Evolutionary conservation across 106 monocot genomes (phyloP).

Genomic region (Dendrobium nobile): DNA sequence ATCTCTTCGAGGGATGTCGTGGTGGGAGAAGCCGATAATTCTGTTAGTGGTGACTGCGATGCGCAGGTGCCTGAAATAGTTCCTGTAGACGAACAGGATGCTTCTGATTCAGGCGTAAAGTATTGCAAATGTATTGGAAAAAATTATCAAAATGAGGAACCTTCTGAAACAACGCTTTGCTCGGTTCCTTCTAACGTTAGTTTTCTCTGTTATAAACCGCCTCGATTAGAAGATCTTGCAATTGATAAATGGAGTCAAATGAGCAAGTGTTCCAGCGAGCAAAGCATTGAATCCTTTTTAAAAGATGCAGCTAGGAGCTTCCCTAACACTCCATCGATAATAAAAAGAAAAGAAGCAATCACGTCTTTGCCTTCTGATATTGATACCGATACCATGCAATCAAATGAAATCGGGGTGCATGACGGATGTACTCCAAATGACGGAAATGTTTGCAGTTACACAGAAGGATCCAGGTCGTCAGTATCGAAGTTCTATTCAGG

Average conservation of each 20-base stretch:
- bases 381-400: neutral
- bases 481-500: conserved; percentile 8
- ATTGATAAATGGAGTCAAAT: too few species aligned
- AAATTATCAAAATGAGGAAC: neutral
- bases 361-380: conserved; percentile 4
- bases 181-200: neutral
- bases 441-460: neutral
- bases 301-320: conserved; percentile 52
- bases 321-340: conserved; percentile 55
- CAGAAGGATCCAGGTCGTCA: neutral
- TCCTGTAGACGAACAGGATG: too few species aligned
- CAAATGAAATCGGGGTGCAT: too few species aligned
- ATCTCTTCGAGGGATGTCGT: neutral
- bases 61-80: neutral
- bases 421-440: too few species aligned
- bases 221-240: neutral
- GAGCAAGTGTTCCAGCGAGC: neutral
- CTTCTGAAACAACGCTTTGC: neutral
- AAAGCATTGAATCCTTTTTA: conserved; percentile 36
- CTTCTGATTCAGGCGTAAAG: too few species aligned
- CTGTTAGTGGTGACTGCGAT: neutral
- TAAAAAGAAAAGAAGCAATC: conserved; percentile 37
- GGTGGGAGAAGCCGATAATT: neutral
- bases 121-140: neutral
- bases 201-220: neutral